Evolutionary conservation across 306 rosid genomes (phyloP), one percentile per base, ranked within the genome.

Genomic region (Mimosa bimucronata): DNA sequence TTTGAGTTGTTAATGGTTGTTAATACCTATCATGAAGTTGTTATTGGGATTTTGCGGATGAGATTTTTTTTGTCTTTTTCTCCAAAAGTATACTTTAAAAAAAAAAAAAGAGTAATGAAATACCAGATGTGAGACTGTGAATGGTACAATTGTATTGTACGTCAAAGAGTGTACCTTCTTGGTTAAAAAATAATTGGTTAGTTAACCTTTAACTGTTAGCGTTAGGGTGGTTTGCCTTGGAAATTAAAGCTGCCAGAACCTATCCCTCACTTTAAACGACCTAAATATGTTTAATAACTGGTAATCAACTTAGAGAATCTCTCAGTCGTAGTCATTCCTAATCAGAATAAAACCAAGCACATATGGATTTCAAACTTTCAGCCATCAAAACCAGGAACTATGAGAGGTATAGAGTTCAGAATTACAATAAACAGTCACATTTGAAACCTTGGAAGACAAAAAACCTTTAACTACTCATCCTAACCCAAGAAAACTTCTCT

Each of bases 81-180:
- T n/a, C n/a, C n/a, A n/a, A n/a, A n/a, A n/a, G n/a, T n/a, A n/a
- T n/a, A n/a, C n/a, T n/a, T n/a, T n/a, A n/a, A n/a, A n/a, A n/a
- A n/a, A n/a, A n/a, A 34, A 34, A 52, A 52, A n/a, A 53, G 9
- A 30, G 52, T 55, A 87, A 68, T 78, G 75, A 72, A 79, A 83
- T 57, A 72, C 7, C 60, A 79, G 60, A 64, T 67, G 55, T n/a
- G n/a, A n/a, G n/a, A n/a, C n/a, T n/a, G n/a, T 79, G 79, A 75
- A 75, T 66, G 85, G 91, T 88, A 87, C 90, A 88, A 67, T 85
- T 81, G 85, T 82, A 83, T 45, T 62, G 88, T 92, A 87, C 91
- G 65, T 58, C 4, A 57, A 1, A 34, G 76, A 80, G 90, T 50
- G 87, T 81, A 79, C 84, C 80, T 16, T 50, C 57, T 50, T 19